Conservation (phyloP, 805 yeast genomes). For the Saccharomycopsis fermentans region DNA sequence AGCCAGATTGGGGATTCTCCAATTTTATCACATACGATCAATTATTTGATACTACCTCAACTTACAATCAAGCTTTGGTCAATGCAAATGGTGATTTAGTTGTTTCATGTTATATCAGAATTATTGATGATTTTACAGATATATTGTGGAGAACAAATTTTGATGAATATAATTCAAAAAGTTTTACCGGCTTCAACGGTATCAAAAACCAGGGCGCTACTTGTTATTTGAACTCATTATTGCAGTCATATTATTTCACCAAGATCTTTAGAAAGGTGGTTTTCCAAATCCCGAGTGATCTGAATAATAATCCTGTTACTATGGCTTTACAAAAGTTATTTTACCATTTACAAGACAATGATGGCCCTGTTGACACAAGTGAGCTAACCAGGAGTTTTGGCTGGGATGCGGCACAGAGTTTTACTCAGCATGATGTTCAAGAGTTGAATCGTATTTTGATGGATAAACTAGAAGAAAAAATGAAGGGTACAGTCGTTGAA, state of each 20-base stretch:
- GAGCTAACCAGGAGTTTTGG: slow-evolving; percentile 91
- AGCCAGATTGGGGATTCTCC: slow-evolving; percentile 95
- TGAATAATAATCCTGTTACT: slow-evolving; percentile 15
- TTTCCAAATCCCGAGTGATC: slow-evolving; percentile 75
- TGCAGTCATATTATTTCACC: slow-evolving; percentile 87
- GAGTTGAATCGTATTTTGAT: slow-evolving; percentile 89
- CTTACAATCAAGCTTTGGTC: slow-evolving; percentile 31
- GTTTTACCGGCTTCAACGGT: slow-evolving; percentile 85
- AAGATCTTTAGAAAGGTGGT: slow-evolving; percentile 74
- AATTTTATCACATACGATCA: slow-evolving; percentile 53
- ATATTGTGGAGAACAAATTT: slow-evolving; percentile 83
- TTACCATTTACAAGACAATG: slow-evolving; percentile 64
- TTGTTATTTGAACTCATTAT: slow-evolving; percentile 84
- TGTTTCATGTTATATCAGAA: slow-evolving; percentile 66
- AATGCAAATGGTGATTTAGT: slow-evolving; percentile 45
- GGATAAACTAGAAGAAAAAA: slow-evolving; percentile 84
- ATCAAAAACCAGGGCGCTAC: slow-evolving; percentile 97
- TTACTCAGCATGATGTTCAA: slow-evolving; percentile 96
- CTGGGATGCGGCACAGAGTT: slow-evolving; percentile 93
- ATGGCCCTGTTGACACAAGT: slow-evolving; percentile 69
- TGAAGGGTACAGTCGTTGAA: slow-evolving; percentile 81
- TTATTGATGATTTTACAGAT: slow-evolving; percentile 84
- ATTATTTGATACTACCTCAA: slow-evolving; percentile 26
- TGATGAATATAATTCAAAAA: slow-evolving; percentile 73
- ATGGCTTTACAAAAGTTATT: slow-evolving; percentile 81